These are phyloP conservation scores for Asterophora lycoperdoides DNA, from an alignment of 768 basidiomycete species.

Conservation along the genomic window DNA sequence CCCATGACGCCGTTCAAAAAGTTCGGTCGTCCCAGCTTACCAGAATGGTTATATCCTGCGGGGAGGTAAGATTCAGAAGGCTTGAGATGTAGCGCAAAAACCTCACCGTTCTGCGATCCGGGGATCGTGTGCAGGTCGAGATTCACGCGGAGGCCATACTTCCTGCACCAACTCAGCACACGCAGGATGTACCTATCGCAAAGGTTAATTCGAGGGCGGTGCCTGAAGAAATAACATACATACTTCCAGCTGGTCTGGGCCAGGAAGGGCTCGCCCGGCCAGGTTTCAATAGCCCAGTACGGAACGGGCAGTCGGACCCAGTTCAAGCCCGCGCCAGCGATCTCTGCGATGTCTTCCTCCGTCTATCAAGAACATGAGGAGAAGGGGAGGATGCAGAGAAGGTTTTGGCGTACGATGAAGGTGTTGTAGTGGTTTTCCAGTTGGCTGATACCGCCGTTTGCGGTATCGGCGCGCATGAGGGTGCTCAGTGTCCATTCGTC, in stretches of 20 bases:
- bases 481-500: slow-evolving; percentile 76
- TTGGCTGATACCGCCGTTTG: slow-evolving; percentile 45
- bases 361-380: slow-evolving; percentile 44
- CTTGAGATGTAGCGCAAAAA: not conserved
- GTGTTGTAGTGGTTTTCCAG: slow-evolving; percentile 80
- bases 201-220: not conserved
- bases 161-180: slow-evolving; percentile 73
- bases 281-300: slow-evolving; percentile 77
- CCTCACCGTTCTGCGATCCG: slow-evolving; percentile 67
- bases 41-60: slow-evolving; percentile 57
- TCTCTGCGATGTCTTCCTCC: slow-evolving; percentile 85
- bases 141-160: slow-evolving; percentile 80
- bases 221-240: slow-evolving; percentile 17
- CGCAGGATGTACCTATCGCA: slow-evolving; percentile 64
- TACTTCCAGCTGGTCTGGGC: slow-evolving; percentile 72
- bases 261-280: slow-evolving; percentile 77
- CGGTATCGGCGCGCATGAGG: slow-evolving; percentile 55
- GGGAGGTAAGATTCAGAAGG: not conserved
- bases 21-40: slow-evolving; percentile 57
- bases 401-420: slow-evolving; percentile 80
- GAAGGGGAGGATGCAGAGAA: slow-evolving; percentile 11
- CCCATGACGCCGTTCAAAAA: slow-evolving; percentile 79
- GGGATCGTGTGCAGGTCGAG: slow-evolving; percentile 77
- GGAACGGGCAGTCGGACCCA: slow-evolving; percentile 82
- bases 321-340: slow-evolving; percentile 85